Percentiles rank a stretch among this genome's conserved stretches.
These are phyloP conservation scores for Candida pseudocylindracea DNA, from an alignment of 1,139 yeast genomes.

Conservation along the genomic window DNA sequence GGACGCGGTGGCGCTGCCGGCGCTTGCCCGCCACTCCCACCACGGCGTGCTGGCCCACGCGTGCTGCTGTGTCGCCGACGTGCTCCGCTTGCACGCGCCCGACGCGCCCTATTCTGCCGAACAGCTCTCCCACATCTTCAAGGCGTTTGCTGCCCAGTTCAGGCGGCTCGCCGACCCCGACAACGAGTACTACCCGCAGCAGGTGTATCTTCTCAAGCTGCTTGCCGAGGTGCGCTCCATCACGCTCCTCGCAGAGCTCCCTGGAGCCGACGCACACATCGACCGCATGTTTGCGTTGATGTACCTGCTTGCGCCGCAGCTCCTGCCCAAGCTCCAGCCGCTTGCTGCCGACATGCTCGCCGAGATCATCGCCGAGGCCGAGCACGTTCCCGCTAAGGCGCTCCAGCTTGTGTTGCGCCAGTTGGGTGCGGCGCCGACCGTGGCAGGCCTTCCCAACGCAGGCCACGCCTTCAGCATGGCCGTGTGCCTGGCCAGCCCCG, in stretches of 20 bases:
- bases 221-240: constrained; percentile 66
- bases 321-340: constrained; percentile 26
- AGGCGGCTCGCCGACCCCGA: constrained; percentile 31
- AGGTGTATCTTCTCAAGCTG: constrained; percentile 41
- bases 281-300: constrained; percentile 30
- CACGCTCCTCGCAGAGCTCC: constrained; percentile 56
- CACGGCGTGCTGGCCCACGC: constrained; percentile 48
- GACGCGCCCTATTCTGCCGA: constrained; percentile 67
- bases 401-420: constrained; percentile 38
- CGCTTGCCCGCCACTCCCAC: constrained; percentile 38
- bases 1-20: constrained; percentile 28
- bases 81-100: constrained; percentile 66
- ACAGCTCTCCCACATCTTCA: constrained; percentile 41
- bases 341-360: constrained; percentile 46
- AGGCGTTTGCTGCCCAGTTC: constrained; percentile 40
- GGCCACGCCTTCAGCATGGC: constrained; percentile 47
- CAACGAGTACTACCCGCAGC: constrained; percentile 44
- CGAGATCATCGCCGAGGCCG: constrained; percentile 61
- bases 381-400: constrained; percentile 39
- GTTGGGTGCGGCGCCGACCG: constrained; percentile 8
- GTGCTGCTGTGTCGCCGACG: constrained; percentile 59
- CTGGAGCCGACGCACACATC: constrained; percentile 21
- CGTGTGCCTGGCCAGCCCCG: constrained; percentile 51
- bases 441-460: constrained; percentile 17
- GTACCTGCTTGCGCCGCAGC: constrained; percentile 16